Percentiles rank a stretch among this genome's conserved stretches.
phyloP scores from a whole-genome alignment of 1,284 basidiomycete species.

The Bondarzewia mesenterica region DNA sequence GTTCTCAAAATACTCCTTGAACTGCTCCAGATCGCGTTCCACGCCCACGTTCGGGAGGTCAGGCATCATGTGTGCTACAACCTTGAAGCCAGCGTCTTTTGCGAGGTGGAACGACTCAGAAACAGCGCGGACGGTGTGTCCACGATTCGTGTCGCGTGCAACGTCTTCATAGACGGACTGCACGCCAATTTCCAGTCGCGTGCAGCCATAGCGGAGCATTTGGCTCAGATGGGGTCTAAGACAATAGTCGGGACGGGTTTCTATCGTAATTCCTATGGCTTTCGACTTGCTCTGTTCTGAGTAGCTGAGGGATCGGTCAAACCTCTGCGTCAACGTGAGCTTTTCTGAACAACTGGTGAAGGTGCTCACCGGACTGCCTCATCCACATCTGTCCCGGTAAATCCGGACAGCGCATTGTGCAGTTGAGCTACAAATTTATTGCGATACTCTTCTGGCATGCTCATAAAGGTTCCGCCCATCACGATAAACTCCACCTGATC shows the following conservation, averaged over 20 bases:
- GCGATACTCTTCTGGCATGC: constrained; percentile 94
- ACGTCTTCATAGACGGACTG: constrained; percentile 99
- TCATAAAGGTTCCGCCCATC: constrained; percentile 99
- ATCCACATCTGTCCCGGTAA: constrained; percentile 89
- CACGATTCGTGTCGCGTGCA: constrained; percentile 95
- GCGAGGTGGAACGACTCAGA: constrained; percentile 97
- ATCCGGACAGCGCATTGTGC: constrained; percentile 95
- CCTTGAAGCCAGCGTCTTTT: constrained; percentile 99
- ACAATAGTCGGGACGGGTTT: constrained; percentile 98
- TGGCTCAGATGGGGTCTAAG: constrained; percentile 95
- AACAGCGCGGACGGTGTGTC: constrained; percentile 96
- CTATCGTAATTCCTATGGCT: constrained; percentile 98
- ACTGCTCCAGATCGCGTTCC: constrained; percentile 96
- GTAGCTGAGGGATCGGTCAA: constrained; percentile 59
- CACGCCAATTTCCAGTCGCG: constrained; percentile 95
- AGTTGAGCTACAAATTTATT: constrained; percentile 92
- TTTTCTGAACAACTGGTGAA: constrained; percentile 1
- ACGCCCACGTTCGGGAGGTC: constrained; percentile 96
- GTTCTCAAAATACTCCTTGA: constrained; percentile 99
- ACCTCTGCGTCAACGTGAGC: constrained; percentile 7
- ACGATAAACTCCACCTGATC: constrained; percentile 91
- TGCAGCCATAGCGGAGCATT: constrained; percentile 99
- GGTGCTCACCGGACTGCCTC: constrained; percentile 80
- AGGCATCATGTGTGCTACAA: constrained; percentile 98
- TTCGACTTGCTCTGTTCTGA: constrained; percentile 97